Conservation (phyloP, 495 filamentous ascomycete genomes). For the Neurospora hispaniola region DNA sequence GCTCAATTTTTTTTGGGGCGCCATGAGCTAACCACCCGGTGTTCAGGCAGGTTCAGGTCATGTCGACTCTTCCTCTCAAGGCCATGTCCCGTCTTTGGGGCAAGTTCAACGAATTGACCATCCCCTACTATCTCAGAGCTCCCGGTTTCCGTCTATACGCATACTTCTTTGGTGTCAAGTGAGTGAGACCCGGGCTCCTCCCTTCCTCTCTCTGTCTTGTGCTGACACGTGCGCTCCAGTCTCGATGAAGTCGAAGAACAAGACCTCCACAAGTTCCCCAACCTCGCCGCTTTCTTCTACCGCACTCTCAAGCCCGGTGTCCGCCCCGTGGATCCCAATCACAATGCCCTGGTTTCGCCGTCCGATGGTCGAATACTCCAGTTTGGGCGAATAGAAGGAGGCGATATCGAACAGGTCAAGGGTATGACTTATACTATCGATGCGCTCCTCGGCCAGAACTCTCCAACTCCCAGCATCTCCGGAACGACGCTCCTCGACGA, state of each 20-base stretch:
- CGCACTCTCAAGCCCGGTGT: conserved; percentile 81
- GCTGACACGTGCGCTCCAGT: conserved; percentile 22
- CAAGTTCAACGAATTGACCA: conserved; percentile 82
- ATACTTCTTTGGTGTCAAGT: conserved; percentile 87
- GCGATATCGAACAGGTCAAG: conserved; percentile 97
- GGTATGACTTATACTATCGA: conserved; percentile 96
- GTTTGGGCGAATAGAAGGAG: conserved; percentile 81
- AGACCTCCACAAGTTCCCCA: conserved; percentile 81
- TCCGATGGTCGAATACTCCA: conserved; percentile 86
- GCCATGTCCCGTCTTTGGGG: conserved; percentile 90
- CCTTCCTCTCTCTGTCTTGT: neutral
- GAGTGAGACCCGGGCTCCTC: conserved; percentile 7
- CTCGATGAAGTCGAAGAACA: conserved; percentile 77
- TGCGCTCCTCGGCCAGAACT: conserved; percentile 66
- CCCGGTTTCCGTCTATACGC: conserved; percentile 95
- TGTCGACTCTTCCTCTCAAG: conserved; percentile 93
- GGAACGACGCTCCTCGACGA: conserved; percentile 11
- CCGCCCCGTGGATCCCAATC: conserved; percentile 76
- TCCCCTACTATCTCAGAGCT: conserved; percentile 81
- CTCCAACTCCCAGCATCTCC: conserved; percentile 32
- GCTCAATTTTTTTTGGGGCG: neutral
- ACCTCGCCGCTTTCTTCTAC: conserved; percentile 96
- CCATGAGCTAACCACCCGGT: conserved; percentile 6
- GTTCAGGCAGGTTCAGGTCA: conserved; percentile 79
- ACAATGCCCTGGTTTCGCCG: conserved; percentile 69